phyloP scores from a whole-genome alignment of 805 yeast species.

The Yarrowia keelungensis region DNA sequence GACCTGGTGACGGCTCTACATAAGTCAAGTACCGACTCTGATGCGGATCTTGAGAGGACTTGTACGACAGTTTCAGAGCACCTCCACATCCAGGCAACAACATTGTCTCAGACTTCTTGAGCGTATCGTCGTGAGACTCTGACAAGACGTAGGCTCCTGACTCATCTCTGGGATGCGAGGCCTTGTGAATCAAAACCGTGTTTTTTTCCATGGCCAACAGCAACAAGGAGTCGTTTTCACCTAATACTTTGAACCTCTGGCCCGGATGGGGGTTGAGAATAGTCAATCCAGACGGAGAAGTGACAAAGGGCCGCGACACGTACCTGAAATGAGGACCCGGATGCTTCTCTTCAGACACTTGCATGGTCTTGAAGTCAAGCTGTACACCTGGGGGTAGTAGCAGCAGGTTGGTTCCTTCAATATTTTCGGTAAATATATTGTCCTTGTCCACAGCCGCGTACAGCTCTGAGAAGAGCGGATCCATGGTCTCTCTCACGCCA shows the following conservation, averaged over 20 bases:
- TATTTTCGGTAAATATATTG: too few relatives aligned
- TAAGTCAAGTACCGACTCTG: not conserved
- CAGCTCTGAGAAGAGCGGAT: not conserved
- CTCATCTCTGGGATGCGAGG: not conserved
- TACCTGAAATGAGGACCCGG: not conserved
- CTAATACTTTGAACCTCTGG: not conserved
- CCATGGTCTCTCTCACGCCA: not conserved
- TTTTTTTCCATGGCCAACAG: not conserved
- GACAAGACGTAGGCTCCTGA: not conserved
- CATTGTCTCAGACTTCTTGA: too few relatives aligned
- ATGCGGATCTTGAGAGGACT: too few relatives aligned
- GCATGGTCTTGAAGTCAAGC: not conserved
- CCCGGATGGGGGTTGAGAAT: not conserved
- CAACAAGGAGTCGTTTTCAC: not conserved
- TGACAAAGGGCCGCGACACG: not conserved
- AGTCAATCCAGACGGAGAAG: not conserved
- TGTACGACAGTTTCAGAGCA: not conserved
- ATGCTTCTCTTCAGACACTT: not conserved
- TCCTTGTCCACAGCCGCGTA: not conserved
- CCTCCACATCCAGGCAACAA: not conserved
- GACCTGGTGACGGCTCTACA: not conserved
- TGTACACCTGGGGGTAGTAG: not conserved
- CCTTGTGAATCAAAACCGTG: not conserved
- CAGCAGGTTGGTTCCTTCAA: not conserved
- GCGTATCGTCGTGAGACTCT: too few relatives aligned